Percentiles rank a stretch among this genome's conserved stretches.
Evolutionary conservation across 2,329 filamentous ascomycete genomes (phyloP).

Genomic region (Eutypa lata): DNA sequence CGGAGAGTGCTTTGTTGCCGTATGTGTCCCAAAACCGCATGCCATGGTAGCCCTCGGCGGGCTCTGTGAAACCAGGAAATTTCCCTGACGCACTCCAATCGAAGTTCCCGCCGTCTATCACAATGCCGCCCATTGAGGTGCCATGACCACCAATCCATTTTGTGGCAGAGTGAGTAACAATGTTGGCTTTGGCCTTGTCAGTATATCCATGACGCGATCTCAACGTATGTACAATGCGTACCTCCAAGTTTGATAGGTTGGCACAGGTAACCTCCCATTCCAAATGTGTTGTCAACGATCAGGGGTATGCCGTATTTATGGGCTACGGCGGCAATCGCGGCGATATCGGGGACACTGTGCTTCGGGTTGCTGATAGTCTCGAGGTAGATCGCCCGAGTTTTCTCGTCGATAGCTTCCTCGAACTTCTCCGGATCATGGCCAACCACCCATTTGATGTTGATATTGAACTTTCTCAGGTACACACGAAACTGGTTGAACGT

Average conservation of each 20-base stretch:
- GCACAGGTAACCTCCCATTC: conserved; percentile 65
- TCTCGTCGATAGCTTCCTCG: conserved; percentile 27
- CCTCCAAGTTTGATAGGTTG: conserved; percentile 64
- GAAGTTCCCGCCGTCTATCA: conserved; percentile 68
- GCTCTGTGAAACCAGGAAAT: conserved; percentile 71
- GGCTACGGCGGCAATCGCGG: conserved; percentile 61
- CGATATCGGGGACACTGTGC: conserved; percentile 58
- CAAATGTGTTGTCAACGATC: conserved; percentile 67
- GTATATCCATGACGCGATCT: no score
- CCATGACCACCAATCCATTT: conserved; percentile 76
- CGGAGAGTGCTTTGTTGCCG: conserved; percentile 61
- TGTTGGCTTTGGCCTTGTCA: conserved; percentile 47
- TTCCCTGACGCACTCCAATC: conserved; percentile 67
- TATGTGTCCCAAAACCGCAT: conserved; percentile 71
- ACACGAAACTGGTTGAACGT: conserved; percentile 36
- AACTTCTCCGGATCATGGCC: conserved; percentile 27
- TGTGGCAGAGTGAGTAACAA: conserved; percentile 67
- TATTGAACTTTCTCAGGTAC: conserved; percentile 35
- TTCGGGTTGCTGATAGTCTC: conserved; percentile 31
- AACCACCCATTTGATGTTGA: conserved; percentile 34
- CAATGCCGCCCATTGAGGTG: conserved; percentile 65
- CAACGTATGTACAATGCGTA: conserved; percentile 6
- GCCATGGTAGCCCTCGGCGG: conserved; percentile 65
- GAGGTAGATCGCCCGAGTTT: conserved; percentile 29
- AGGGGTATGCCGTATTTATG: conserved; percentile 36